A percentile compares a stretch with the other conserved stretches of the same genome.
These are phyloP conservation scores for Lasiosphaeria ovina DNA, from an alignment of 495 filamentous ascomycete species.

Conservation along the genomic window DNA sequence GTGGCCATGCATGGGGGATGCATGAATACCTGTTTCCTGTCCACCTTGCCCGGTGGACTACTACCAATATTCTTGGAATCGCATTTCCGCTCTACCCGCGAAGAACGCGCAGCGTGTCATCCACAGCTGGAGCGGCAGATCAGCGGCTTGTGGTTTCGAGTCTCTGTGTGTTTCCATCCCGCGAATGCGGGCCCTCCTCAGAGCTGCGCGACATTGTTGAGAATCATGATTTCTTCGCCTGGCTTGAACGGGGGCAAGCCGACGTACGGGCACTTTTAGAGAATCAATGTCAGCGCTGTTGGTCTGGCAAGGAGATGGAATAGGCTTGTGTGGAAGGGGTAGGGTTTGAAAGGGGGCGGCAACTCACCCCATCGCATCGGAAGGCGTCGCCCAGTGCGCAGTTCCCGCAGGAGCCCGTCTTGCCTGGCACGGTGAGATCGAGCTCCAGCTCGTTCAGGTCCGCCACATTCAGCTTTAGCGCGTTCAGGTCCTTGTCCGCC, in stretches of 20 bases:
- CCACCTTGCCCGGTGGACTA: too few species aligned
- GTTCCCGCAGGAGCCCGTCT: constrained; percentile 88
- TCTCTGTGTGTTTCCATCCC: background rate
- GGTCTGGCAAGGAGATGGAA: constrained; percentile 16
- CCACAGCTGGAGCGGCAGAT: too few species aligned
- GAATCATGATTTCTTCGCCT: constrained; percentile 83
- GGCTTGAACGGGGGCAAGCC: constrained; percentile 95
- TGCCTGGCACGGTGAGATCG: constrained; percentile 94
- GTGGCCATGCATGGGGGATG: too few species aligned
- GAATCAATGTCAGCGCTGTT: constrained; percentile 29
- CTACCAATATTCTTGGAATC: too few species aligned
- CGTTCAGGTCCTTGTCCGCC: constrained; percentile 48
- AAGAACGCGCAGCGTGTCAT: too few species aligned
- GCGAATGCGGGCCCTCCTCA: constrained; percentile 34
- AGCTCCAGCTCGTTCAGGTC: constrained; percentile 86
- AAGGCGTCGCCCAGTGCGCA: constrained; percentile 92
- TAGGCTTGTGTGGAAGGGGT: background rate
- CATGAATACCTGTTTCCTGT: too few species aligned
- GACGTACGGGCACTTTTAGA: constrained; percentile 79
- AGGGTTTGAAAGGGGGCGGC: background rate
- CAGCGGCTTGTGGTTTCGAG: too few species aligned
- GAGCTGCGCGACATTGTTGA: constrained; percentile 85
- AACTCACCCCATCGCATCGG: constrained; percentile 49
- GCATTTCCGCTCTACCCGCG: too few species aligned
- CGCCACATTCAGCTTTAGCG: constrained; percentile 69